These are phyloP conservation scores for Cyberlindnera meyerae DNA, from an alignment of 805 yeast species.

Conservation along the genomic window DNA sequence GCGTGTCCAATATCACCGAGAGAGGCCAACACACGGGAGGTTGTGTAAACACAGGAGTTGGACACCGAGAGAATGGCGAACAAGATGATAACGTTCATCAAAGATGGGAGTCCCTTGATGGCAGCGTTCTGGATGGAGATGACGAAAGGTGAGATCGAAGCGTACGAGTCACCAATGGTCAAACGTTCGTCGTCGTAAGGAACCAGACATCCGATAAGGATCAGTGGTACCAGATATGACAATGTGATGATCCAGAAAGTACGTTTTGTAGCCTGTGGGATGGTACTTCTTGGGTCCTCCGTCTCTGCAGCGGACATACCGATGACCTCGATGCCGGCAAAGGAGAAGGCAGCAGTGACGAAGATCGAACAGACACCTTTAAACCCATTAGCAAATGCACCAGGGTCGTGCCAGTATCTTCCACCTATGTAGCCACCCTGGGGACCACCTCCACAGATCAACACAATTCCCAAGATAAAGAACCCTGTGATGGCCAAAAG, in stretches of 20 bases:
- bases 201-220: slow-evolving; percentile 59
- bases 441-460: slow-evolving; percentile 53
- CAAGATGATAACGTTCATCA: slow-evolving; percentile 64
- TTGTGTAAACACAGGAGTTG: slow-evolving; percentile 64
- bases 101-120: slow-evolving; percentile 56
- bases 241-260: slow-evolving; percentile 74
- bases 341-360: slow-evolving; percentile 72
- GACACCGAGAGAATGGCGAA: slow-evolving; percentile 67
- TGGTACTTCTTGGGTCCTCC: slow-evolving; percentile 55
- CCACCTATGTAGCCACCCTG: slow-evolving; percentile 44
- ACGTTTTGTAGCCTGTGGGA: slow-evolving; percentile 74
- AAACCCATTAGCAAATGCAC: slow-evolving; percentile 47
- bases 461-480: slow-evolving; percentile 43
- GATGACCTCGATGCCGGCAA: slow-evolving; percentile 65
- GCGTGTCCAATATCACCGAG: slow-evolving; percentile 60
- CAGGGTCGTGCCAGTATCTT: slow-evolving; percentile 48
- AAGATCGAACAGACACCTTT: slow-evolving; percentile 68
- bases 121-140: slow-evolving; percentile 64
- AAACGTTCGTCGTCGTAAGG: slow-evolving; percentile 51
- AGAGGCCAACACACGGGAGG: slow-evolving; percentile 62
- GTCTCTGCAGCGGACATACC: slow-evolving; percentile 79
- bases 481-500: slow-evolving; percentile 47
- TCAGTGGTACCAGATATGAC: slow-evolving; percentile 57
- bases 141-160: slow-evolving; percentile 73
- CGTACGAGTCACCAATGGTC: slow-evolving; percentile 45